These are phyloP conservation scores for Mortierella polycephala DNA, from an alignment of 371 early-diverging fungal species.

Conservation along the genomic window DNA sequence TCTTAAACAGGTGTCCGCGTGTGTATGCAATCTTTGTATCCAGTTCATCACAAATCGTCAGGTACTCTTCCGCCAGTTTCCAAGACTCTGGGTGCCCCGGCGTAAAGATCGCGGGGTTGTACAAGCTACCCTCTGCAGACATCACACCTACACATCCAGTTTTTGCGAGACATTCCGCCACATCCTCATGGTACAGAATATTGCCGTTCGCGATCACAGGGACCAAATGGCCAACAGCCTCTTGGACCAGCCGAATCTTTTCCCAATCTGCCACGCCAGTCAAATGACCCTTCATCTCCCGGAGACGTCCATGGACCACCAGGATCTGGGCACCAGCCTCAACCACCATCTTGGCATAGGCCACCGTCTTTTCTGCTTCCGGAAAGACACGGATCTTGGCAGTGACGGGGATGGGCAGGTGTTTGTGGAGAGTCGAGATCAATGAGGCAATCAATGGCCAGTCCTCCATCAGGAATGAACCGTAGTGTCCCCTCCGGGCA, in stretches of 20 bases:
- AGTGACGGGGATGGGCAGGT: slow-evolving; percentile 94
- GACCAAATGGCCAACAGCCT: slow-evolving; percentile 73
- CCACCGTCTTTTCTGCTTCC: slow-evolving; percentile 91
- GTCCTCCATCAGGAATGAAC: slow-evolving; percentile 96
- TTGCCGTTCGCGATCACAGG: slow-evolving; percentile 99
- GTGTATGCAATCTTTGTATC: slow-evolving; percentile 74
- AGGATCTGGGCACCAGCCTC: slow-evolving; percentile 93
- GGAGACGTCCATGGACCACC: slow-evolving; percentile 97
- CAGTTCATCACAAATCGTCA: slow-evolving; percentile 78
- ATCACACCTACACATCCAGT: slow-evolving; percentile 98
- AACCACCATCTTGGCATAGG: slow-evolving; percentile 98
- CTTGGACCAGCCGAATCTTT: slow-evolving; percentile 92
- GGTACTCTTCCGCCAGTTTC: slow-evolving; percentile 87
- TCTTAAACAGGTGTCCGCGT: slow-evolving; percentile 93
- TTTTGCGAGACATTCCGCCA: slow-evolving; percentile 84
- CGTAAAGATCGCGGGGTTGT: slow-evolving; percentile 91
- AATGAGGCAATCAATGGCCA: slow-evolving; percentile 84
- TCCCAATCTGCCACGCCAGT: slow-evolving; percentile 99
- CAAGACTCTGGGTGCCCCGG: slow-evolving; percentile 73
- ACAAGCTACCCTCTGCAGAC: slow-evolving; percentile 93
- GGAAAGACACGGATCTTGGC: slow-evolving; percentile 98
- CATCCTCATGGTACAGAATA: slow-evolving; percentile 91
- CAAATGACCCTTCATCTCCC: slow-evolving; percentile 97
- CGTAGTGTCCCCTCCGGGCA: slow-evolving; percentile 96
- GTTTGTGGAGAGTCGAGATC: slow-evolving; percentile 79